Evolutionary conservation across 2,329 filamentous ascomycete species (phyloP).

Genomic region (Trichophaea hybrida): DNA sequence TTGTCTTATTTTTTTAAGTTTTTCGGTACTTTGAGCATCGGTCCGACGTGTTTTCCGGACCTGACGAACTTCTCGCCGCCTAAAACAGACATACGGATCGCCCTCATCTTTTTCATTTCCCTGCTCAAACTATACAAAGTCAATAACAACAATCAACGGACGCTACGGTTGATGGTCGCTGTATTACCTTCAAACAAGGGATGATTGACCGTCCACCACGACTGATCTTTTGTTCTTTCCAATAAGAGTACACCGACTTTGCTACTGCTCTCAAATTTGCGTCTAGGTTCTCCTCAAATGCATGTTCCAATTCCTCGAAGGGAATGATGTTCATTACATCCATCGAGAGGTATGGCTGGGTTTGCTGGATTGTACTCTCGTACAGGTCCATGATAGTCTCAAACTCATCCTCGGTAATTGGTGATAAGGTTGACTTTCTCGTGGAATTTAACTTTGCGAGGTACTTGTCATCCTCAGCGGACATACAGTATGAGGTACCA

Average conservation of each 20-base stretch:
- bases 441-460: conserved; percentile 60
- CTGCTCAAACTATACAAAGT: conserved; percentile 53
- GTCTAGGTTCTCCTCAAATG: conserved; percentile 46
- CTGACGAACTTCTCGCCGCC: conserved; percentile 82
- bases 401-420: conserved; percentile 79
- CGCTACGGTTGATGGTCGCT: not conserved
- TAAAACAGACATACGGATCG: conserved; percentile 96
- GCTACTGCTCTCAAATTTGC: conserved; percentile 36
- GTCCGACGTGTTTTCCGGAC: conserved; percentile 87
- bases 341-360: conserved; percentile 78
- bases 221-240: conserved; percentile 56
- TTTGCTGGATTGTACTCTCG: conserved; percentile 67
- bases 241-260: conserved; percentile 37
- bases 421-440: conserved; percentile 47
- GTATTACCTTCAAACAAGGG: conserved; percentile 53
- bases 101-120: conserved; percentile 88
- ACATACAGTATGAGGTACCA: conserved; percentile 87
- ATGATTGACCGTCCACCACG: conserved; percentile 59
- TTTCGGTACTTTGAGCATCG: conserved; percentile 87
- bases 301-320: conserved; percentile 60
- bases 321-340: conserved; percentile 69
- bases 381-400: conserved; percentile 91
- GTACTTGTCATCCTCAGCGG: conserved; percentile 72
- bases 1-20: conserved; percentile 76
- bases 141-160: not conserved